A percentile compares a stretch with the other conserved stretches of the same genome.
Conservation (phyloP, 1,139 yeast species). For the Suhomyces bokatorum region DNA sequence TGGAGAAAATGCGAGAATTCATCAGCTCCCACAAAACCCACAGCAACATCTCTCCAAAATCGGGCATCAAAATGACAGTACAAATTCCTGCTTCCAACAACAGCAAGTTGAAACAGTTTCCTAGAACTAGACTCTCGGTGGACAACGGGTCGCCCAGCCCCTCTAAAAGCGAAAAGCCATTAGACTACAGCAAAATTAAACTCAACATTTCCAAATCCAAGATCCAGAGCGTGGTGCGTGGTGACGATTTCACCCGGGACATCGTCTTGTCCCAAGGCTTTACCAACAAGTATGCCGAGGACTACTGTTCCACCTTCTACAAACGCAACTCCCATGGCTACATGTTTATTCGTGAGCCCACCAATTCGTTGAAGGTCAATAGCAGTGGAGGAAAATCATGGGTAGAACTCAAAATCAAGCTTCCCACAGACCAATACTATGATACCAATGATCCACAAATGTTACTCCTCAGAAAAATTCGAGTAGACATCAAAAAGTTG, state of each 20-base stretch:
- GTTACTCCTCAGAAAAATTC: slow-evolving; percentile 19
- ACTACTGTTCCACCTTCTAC: slow-evolving; percentile 37
- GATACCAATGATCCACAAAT: not conserved
- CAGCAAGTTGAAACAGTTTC: slow-evolving; percentile 5
- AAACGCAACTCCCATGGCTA: slow-evolving; percentile 38
- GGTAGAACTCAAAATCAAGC: slow-evolving; percentile 30
- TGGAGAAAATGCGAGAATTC: slow-evolving; percentile 11
- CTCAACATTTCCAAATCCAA: slow-evolving; percentile 7
- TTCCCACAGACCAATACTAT: slow-evolving; percentile 14
- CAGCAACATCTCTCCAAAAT: not conserved
- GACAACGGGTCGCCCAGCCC: not conserved
- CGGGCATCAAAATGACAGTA: not conserved
- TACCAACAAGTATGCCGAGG: slow-evolving; percentile 23
- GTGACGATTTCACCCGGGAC: slow-evolving; percentile 8
- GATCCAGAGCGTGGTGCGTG: not conserved
- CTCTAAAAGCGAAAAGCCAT: not conserved
- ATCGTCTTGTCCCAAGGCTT: slow-evolving; percentile 6
- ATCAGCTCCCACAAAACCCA: slow-evolving; percentile 6
- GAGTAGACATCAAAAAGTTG: slow-evolving; percentile 30
- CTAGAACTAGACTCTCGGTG: not conserved
- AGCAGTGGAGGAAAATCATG: slow-evolving; percentile 29
- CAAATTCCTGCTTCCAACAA: slow-evolving; percentile 1
- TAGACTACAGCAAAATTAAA: slow-evolving; percentile 6
- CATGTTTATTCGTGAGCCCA: slow-evolving; percentile 40
- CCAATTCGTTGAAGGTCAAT: slow-evolving; percentile 31